Evolutionary conservation across 352 stramenopile genomes (phyloP).

Genomic region (Aphanomyces astaci): DNA sequence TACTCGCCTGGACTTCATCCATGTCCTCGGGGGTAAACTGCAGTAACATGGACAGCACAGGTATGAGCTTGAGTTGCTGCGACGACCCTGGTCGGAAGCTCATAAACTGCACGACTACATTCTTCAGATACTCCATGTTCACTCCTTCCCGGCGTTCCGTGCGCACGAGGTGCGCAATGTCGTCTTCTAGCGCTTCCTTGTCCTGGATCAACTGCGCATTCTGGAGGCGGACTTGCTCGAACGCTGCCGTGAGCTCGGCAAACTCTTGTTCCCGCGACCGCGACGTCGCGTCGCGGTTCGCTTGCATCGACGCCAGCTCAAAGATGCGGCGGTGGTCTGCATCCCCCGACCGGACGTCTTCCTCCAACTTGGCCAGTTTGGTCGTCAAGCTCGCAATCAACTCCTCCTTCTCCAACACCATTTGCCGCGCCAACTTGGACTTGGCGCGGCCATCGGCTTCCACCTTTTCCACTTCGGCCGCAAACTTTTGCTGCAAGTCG

Average conservation of each 20-base stretch:
- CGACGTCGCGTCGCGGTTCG: constrained; percentile 62
- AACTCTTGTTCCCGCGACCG: constrained; percentile 47
- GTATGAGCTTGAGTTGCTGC: constrained; percentile 64
- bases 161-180: constrained; percentile 67
- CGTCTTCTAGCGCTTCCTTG: constrained; percentile 51
- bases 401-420: constrained; percentile 68
- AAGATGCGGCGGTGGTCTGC: constrained; percentile 84
- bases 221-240: constrained; percentile 35
- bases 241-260: constrained; percentile 31
- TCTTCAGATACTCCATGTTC: constrained; percentile 89
- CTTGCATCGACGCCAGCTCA: constrained; percentile 77
- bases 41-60: constrained; percentile 77
- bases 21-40: constrained; percentile 73
- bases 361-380: constrained; percentile 60
- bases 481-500: constrained; percentile 28
- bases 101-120: constrained; percentile 87
- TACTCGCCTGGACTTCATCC: constrained; percentile 63
- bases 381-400: constrained; percentile 51
- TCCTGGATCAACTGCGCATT: constrained; percentile 39
- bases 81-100: constrained; percentile 75
- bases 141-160: constrained; percentile 76
- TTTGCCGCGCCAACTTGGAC: constrained; percentile 75
- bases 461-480: constrained; percentile 45
- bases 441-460: constrained; percentile 77
- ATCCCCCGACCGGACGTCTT: constrained; percentile 76